phyloP scores from a whole-genome alignment of 2,329 filamentous ascomycete species.

The Fragosphaeria purpurea region DNA sequence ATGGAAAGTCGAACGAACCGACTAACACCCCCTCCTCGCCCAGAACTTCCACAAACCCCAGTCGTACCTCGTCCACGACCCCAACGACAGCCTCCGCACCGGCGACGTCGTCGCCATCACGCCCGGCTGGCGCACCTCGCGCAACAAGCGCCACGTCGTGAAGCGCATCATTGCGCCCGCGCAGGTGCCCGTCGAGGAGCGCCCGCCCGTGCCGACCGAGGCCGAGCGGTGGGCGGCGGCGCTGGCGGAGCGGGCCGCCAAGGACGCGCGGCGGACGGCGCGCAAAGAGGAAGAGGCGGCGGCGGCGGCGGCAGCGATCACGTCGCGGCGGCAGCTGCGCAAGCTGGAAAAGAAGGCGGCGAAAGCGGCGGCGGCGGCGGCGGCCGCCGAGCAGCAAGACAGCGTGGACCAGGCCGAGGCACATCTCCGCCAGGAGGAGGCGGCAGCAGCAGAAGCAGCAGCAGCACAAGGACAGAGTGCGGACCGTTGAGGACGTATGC shows the following conservation, averaged over 20 bases:
- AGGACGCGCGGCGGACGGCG: slow-evolving; percentile 42
- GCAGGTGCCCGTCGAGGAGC: slow-evolving; percentile 50
- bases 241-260: slow-evolving; percentile 44
- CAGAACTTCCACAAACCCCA: slow-evolving; percentile 56
- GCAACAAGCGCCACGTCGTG: slow-evolving; percentile 63
- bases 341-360: slow-evolving; percentile 6
- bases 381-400: slow-evolving; percentile 1
- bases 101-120: slow-evolving; percentile 68
- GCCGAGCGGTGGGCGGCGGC: slow-evolving; percentile 49
- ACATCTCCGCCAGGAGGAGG: slow-evolving; percentile 1
- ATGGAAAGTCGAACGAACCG: no score
- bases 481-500: neutral
- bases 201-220: slow-evolving; percentile 55
- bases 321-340: slow-evolving; percentile 5
- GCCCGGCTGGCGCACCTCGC: slow-evolving; percentile 54
- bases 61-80: slow-evolving; percentile 68
- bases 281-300: slow-evolving; percentile 16
- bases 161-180: slow-evolving; percentile 62
- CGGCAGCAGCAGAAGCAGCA: neutral
- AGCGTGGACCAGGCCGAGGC: slow-evolving; percentile 2
- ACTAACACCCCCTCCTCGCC: no score
- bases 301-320: neutral
- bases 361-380: neutral
- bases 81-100: slow-evolving; percentile 58
- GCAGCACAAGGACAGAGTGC: neutral